Base-by-base conservation (phyloP, 2,329 filamentous ascomycete genomes). In the Bretziella fagacearum region DNA sequence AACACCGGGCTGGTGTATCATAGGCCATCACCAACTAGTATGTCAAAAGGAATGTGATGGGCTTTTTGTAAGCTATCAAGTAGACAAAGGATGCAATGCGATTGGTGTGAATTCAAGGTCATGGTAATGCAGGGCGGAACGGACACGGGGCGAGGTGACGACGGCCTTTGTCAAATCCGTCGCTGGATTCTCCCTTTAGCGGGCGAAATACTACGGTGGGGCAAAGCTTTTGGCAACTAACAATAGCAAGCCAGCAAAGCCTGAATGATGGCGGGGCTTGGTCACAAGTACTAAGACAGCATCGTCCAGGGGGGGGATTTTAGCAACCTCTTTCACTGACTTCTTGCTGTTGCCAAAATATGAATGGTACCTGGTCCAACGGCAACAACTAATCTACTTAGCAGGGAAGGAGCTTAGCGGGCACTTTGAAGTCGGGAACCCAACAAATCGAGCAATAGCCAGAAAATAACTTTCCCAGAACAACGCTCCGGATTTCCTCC, bases 391-490 rank as follows among this genome's bases (percentile, higher is more conserved):
- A 33, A 26, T 27, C 23, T 20, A 15, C 32, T n/a, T 29, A 37
- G 29, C 40, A 27, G 17, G 40, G 42, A 50, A 39, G 42, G 22
- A 50, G 25, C 30, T 20, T 22, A 41, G n/a, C 37, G n/a, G 23
- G 36, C 26, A 40, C 6, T 20, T 13, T 22, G 37, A 15, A 20
- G 25, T 25, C 39, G 37, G 35, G 27, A 41, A 37, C 35, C 35
- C 48, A 46, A 50, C 36, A 46, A 45, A 43, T 41, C 18, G 18
- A 40, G 17, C 42, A 49, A 36, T 25, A 45, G 29, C 33, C 39
- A 37, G 29, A 40, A 17, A 20, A 40, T 33, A 22, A 17, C 36
- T 47, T 13, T 26, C 26, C 29, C 27, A 29, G 45, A 13, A 47
- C 23, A 11, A 45, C 6, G 25, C 43, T 33, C 17, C n/a, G 30